Base-by-base conservation (phyloP, 345 rosid genomes). In the Gossypium longicalyx region DNA sequence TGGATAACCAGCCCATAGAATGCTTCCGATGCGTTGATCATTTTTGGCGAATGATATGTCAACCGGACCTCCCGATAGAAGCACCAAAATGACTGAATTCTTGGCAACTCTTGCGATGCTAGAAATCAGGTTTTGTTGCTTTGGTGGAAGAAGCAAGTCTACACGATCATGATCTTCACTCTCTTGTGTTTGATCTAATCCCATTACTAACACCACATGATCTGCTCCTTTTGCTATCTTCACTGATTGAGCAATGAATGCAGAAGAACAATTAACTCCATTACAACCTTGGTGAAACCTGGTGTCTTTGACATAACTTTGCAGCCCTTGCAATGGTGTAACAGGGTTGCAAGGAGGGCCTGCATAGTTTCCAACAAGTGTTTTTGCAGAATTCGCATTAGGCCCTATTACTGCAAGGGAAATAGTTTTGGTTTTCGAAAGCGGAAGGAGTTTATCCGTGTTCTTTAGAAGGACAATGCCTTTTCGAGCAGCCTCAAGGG, bases 1-100 rank as follows among this genome's bases (percentile, higher is more conserved):
- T 1, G 98, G 98, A 86, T 92, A 94, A 75, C 98, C 97, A 60
- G 91, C 97, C 98, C 98, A 94, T 47, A 94, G 38, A 65, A 94
- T 90, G 78, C 92, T 83, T 73, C 95, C 97, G 15, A 94, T 87
- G 5, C 83, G 83, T 15, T 44, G 51, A 23, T 86, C 87, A 9
- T 82, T 2, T 51, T 74, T 84, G 65, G 98, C 92, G 48, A 89
- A 90, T 0, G 90, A 78, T 25, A 94, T 29, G 69, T 94, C 98
- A 0, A 94, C 87, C 0, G 97, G 97, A 75, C 98, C 97, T 23
- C 97, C 97, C 45, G 84, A 82, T 7, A 94, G 75, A 20, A 94
- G 83, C 67, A 94, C 95, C 10, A 94, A 77, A 77, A 87, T 75
- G 67, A 90, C 85, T 3, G 94, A 92, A 12, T 81, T 84, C 85